Evolutionary conservation across 164 flowering plant species (phyloP).

Genomic region (Nymphaea colorata): DNA sequence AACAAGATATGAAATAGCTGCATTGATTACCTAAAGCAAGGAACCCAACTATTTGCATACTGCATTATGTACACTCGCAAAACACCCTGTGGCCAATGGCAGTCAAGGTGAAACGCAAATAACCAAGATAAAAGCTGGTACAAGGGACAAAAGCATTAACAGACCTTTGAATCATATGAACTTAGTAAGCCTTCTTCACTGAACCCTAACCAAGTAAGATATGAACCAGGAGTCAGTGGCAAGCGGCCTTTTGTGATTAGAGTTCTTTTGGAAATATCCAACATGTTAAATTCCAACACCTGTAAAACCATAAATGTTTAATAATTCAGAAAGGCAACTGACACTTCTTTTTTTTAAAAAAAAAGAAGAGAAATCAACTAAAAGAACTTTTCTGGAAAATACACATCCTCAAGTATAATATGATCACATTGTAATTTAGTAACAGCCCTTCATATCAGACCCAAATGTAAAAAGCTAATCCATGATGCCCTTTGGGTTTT

Average conservation of each 20-base stretch:
- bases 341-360: no score
- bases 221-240: conserved; percentile 80
- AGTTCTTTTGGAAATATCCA: conserved; percentile 46
- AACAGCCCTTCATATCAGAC: no score
- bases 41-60: conserved; percentile 91
- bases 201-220: conserved; percentile 82
- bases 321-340: neutral
- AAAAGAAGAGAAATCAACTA: no score
- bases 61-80: conserved; percentile 68
- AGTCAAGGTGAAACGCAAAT: no score
- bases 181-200: conserved; percentile 89
- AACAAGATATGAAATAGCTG: neutral
- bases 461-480: no score
- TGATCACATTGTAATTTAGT: no score
- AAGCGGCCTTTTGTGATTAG: conserved; percentile 52
- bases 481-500: no score
- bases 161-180: conserved; percentile 93
- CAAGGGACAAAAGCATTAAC: neutral
- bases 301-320: conserved; percentile 15
- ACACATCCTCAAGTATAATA: no score
- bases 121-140: no score
- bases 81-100: conserved; percentile 47
- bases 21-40: conserved; percentile 69
- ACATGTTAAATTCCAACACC: conserved; percentile 73
- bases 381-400: no score